Evolutionary conservation across 2,329 filamentous ascomycete species (phyloP).

Genomic region (Cladosporium halotolerans): DNA sequence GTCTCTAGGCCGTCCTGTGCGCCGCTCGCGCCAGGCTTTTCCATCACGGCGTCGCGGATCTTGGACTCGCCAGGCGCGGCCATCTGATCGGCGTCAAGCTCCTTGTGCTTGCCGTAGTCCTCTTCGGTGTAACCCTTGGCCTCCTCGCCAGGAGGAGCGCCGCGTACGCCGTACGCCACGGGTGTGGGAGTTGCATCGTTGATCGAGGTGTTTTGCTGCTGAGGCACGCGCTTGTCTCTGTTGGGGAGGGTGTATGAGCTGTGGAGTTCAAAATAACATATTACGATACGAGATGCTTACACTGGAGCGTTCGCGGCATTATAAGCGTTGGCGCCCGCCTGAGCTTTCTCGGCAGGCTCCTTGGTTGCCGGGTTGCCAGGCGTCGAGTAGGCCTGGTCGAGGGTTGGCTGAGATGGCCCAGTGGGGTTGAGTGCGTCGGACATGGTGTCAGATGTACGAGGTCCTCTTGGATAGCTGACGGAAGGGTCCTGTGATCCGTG

Average conservation of each 20-base stretch:
- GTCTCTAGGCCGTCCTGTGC: slow-evolving; percentile 36
- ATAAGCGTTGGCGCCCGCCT: slow-evolving; percentile 27
- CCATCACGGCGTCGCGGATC: slow-evolving; percentile 37
- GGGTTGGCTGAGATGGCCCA: slow-evolving; percentile 40
- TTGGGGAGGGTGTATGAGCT: slow-evolving; percentile 18
- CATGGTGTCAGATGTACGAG: slow-evolving; percentile 25
- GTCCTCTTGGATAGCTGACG: too few species aligned
- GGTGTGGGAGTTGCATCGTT: slow-evolving; percentile 33
- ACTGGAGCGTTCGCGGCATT: slow-evolving; percentile 5
- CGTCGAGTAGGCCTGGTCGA: slow-evolving; percentile 41
- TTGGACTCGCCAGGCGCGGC: slow-evolving; percentile 41
- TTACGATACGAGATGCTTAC: not conserved
- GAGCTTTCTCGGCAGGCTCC: slow-evolving; percentile 33
- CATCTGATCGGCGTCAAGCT: slow-evolving; percentile 45
- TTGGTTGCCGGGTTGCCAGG: slow-evolving; percentile 41
- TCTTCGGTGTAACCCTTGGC: slow-evolving; percentile 33
- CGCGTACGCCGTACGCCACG: slow-evolving; percentile 38
- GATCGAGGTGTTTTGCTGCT: slow-evolving; percentile 30
- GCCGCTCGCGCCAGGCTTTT: slow-evolving; percentile 31
- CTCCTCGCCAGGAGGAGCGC: slow-evolving; percentile 41
- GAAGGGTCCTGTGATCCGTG: too few species aligned
- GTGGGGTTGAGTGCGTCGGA: slow-evolving; percentile 34
- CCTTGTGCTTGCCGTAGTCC: slow-evolving; percentile 39
- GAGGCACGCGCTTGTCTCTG: slow-evolving; percentile 31
- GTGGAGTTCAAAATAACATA: not conserved